A percentile compares a stretch with the other conserved stretches of the same genome.
These are phyloP conservation scores for Trametes cingulata DNA, from an alignment of 768 basidiomycete species.

Conservation along the genomic window DNA sequence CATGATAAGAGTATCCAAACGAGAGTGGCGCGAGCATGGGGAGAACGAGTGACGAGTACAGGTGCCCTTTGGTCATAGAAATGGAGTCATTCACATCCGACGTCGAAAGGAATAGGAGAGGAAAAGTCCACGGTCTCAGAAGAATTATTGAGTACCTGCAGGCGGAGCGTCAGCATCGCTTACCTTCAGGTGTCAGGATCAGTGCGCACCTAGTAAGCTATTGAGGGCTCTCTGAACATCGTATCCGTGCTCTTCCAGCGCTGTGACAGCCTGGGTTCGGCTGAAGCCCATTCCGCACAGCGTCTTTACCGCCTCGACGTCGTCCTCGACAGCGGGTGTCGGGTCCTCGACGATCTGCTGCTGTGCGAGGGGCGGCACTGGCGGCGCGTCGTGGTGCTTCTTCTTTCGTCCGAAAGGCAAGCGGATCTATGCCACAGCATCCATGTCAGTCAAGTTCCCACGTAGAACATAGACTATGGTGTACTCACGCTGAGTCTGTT, in stretches of 20 bases:
- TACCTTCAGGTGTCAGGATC: neutral
- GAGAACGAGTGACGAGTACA: constrained; percentile 20
- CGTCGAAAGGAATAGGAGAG: neutral
- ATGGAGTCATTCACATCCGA: constrained; percentile 16
- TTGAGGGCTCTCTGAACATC: constrained; percentile 80
- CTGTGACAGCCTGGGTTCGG: constrained; percentile 75
- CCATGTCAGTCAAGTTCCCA: neutral
- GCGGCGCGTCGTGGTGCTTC: constrained; percentile 56
- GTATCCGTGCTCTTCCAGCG: constrained; percentile 83
- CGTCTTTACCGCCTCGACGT: constrained; percentile 75
- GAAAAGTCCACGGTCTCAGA: neutral
- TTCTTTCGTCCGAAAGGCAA: constrained; percentile 79
- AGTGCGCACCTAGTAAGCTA: constrained; percentile 53
- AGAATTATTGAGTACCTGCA: constrained; percentile 27
- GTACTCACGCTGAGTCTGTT: constrained; percentile 77
- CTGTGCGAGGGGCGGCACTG: constrained; percentile 35
- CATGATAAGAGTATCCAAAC: constrained; percentile 22
- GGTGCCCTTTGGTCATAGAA: constrained; percentile 20
- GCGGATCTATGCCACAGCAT: constrained; percentile 52
- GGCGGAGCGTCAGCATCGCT: constrained; percentile 7
- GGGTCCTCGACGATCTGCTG: constrained; percentile 43
- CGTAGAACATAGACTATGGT: constrained; percentile 1
- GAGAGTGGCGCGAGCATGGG: constrained; percentile 19
- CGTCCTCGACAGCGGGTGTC: constrained; percentile 65
- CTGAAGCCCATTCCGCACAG: constrained; percentile 91